These are phyloP conservation scores for Hemileccinum rubropunctum DNA, from an alignment of 768 basidiomycete genomes.

Conservation along the genomic window DNA sequence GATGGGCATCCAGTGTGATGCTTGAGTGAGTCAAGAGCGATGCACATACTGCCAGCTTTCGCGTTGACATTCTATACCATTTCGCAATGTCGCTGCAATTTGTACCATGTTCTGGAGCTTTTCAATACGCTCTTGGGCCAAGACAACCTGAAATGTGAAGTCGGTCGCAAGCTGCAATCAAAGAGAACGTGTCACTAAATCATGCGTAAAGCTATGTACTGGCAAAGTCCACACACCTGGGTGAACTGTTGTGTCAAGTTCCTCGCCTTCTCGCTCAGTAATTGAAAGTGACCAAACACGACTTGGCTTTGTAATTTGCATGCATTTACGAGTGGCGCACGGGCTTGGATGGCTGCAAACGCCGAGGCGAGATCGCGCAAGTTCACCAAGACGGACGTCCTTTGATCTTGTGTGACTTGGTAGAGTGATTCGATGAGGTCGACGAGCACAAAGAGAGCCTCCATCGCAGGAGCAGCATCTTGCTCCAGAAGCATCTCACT, in stretches of 20 bases:
- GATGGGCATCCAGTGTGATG: background rate
- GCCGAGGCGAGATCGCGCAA: slow-evolving; percentile 2
- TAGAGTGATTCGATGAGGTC: slow-evolving; percentile 6
- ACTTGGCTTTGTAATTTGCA: slow-evolving; percentile 7
- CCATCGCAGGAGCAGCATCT: slow-evolving; percentile 7
- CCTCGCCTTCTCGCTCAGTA: slow-evolving; percentile 7
- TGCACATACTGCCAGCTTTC: slow-evolving; percentile 8
- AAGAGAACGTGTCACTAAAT: background rate
- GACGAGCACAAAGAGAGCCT: slow-evolving; percentile 2
- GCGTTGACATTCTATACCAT: background rate
- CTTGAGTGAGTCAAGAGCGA: background rate
- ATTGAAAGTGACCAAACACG: slow-evolving; percentile 5
- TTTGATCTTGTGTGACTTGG: background rate
- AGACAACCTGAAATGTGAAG: slow-evolving; percentile 6
- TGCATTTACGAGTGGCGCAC: slow-evolving; percentile 1
- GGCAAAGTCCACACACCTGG: slow-evolving; percentile 1
- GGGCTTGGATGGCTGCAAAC: background rate
- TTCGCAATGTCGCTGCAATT: background rate
- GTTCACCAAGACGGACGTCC: background rate
- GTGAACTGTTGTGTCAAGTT: slow-evolving; percentile 5
- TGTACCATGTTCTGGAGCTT: background rate
- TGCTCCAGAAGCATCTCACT: slow-evolving; percentile 2
- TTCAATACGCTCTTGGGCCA: slow-evolving; percentile 1
- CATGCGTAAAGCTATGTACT: background rate
- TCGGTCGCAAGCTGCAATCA: slow-evolving; percentile 10